A percentile compares a stretch with the other conserved stretches of the same genome.
These are phyloP conservation scores for Camellia oleifera DNA, from an alignment of 179 eudicot species.

Conservation along the genomic window DNA sequence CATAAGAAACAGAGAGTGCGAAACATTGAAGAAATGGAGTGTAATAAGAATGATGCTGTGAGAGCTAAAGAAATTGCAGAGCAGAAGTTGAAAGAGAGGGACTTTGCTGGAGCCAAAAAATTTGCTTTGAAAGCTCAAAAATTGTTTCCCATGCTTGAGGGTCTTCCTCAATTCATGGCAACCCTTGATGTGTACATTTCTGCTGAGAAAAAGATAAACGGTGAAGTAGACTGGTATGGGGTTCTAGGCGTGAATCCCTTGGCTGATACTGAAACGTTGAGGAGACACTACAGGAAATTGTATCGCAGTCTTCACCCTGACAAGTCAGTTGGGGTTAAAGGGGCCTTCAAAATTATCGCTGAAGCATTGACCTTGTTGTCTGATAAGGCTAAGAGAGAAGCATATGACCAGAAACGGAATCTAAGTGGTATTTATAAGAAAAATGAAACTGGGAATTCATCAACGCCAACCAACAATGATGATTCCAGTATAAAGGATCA, in stretches of 20 bases:
- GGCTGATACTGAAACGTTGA: slow-evolving; percentile 50
- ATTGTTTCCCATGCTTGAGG: slow-evolving; percentile 61
- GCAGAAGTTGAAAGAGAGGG: slow-evolving; percentile 49
- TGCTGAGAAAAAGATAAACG: slow-evolving; percentile 49
- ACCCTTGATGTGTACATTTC: slow-evolving; percentile 51
- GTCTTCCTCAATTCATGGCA: slow-evolving; percentile 61
- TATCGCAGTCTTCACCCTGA: slow-evolving; percentile 79
- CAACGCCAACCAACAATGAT: slow-evolving; percentile 30
- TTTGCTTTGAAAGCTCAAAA: slow-evolving; percentile 61
- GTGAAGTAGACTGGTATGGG: slow-evolving; percentile 62
- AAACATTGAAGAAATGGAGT: slow-evolving; percentile 37
- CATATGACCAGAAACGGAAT: slow-evolving; percentile 51
- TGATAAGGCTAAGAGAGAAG: slow-evolving; percentile 47
- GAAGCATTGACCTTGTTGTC: slow-evolving; percentile 72
- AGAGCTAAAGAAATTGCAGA: slow-evolving; percentile 65
- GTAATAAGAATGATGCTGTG: slow-evolving; percentile 69
- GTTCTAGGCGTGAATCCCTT: slow-evolving; percentile 49
- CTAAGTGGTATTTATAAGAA: slow-evolving; percentile 13
- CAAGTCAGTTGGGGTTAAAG: slow-evolving; percentile 66
- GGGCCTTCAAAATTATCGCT: slow-evolving; percentile 62
- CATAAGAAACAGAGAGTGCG: background rate
- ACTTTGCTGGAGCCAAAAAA: slow-evolving; percentile 51
- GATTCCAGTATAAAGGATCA: slow-evolving; percentile 32
- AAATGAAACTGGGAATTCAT: slow-evolving; percentile 17
- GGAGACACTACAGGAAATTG: slow-evolving; percentile 59